Evolutionary conservation across 495 filamentous ascomycete species (phyloP).

Genomic region (Hyaloscypha variabilis): DNA sequence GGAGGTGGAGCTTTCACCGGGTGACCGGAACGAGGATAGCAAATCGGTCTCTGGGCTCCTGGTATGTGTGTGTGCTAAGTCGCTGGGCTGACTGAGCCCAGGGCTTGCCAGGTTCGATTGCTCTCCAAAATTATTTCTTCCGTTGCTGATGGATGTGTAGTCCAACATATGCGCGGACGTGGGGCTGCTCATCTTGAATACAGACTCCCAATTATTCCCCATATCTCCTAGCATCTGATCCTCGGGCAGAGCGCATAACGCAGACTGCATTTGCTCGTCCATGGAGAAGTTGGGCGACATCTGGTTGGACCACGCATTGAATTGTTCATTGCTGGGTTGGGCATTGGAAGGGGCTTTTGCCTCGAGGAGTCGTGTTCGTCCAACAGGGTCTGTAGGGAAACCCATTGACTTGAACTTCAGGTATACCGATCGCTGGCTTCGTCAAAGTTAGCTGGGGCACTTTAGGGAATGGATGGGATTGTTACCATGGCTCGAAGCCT

Average conservation of each 20-base stretch:
- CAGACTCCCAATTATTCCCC: background rate
- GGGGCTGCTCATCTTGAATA: background rate
- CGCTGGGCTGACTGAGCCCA: background rate
- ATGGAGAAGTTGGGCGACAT: conserved; percentile 3
- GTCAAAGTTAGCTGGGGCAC: conserved; percentile 3
- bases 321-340: background rate
- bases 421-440: conserved; percentile 23
- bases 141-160: background rate
- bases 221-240: background rate
- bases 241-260: conserved; percentile 6
- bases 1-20: background rate
- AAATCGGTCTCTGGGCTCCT: background rate
- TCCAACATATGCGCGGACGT: background rate
- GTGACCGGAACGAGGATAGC: background rate
- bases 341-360: conserved; percentile 5
- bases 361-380: conserved; percentile 15
- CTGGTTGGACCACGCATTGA: conserved; percentile 10
- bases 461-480: background rate
- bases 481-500: conserved; percentile 27
- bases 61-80: background rate
- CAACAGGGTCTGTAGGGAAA: conserved; percentile 23
- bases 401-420: conserved; percentile 22
- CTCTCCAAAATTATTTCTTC: background rate
- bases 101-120: background rate
- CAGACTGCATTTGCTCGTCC: background rate